Base-by-base conservation (phyloP, 169 alveolate genomes). In the Plasmodium chabaudi region DNA sequence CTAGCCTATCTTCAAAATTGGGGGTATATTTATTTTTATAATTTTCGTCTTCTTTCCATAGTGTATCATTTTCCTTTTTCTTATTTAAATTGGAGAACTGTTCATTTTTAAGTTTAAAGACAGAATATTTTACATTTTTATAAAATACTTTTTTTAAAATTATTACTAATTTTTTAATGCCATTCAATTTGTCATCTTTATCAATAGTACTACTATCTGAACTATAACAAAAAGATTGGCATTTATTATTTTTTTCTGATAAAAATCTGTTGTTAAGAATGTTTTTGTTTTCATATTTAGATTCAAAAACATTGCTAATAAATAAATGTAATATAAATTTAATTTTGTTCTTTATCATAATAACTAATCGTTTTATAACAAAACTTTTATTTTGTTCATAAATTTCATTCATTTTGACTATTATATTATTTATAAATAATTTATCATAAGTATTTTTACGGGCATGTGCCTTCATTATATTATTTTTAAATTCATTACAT, bases 401-500 rank as follows among this genome's bases (percentile, higher is more conserved):
- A 2, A 86, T 19, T 10, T 53, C 46, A 39, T 86, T 56, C 46
- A 69, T 69, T 55, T 59, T 56, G 23, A 51, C 27, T 44, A 39
- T 15, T 61, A 86, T 57, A 46, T 21, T 86, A n/a, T 86, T 68
- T 65, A 86, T 69, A 21, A 59, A 70, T 13, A 86, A 3, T 53
- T 68, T 70, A 34, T 70, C 61, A 23, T 13, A 44, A 21, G 65
- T 19, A 42, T 71, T 59, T 46, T 70, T 71, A 47, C 46, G 23
- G 25, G 59, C 71, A 49, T 71, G 70, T 5, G 75, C 27, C 25
- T 60, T 86, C 7, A 86, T 57, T 51, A 86, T 17, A 23, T 42
- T 70, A 47, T 59, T 86, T 49, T 86, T 69, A 53, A 53, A 71
- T 59, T 69, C 59, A 59, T 86, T 74, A 46, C 69, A 57, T 53